These are phyloP conservation scores for Hibiscus syriacus DNA, from an alignment of 345 rosid genomes.

Conservation along the genomic window DNA sequence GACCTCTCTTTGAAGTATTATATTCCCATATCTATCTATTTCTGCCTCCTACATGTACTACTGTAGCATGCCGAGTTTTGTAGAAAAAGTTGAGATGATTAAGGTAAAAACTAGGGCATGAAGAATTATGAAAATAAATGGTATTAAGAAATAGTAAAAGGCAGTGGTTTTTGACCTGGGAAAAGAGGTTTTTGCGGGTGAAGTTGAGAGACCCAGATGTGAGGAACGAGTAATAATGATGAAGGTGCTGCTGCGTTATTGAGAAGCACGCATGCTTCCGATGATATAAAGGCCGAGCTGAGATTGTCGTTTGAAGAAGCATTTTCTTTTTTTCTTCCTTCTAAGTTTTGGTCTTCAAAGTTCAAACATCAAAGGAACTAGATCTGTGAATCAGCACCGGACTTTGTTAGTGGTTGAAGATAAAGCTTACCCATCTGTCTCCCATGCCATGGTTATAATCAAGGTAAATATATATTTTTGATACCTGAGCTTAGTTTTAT, in stretches of 20 bases:
- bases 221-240: constrained; percentile 10
- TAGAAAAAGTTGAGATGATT: background rate
- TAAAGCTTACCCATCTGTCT: background rate
- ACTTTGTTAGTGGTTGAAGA: constrained; percentile 18
- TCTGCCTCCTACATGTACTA: too few relatives aligned
- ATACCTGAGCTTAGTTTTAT: too few relatives aligned
- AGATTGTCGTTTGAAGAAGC: constrained; percentile 46
- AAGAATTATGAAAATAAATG: background rate
- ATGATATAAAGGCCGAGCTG: constrained; percentile 28
- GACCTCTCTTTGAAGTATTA: too few relatives aligned
- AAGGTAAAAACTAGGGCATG: background rate
- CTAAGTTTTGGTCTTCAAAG: background rate
- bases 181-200: constrained; percentile 23
- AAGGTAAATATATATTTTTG: too few relatives aligned
- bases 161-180: constrained; percentile 28
- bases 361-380: background rate
- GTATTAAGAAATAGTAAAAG: background rate
- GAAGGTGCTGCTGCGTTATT: constrained; percentile 7
- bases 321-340: constrained; percentile 15
- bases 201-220: constrained; percentile 23
- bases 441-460: too few relatives aligned
- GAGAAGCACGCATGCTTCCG: constrained; percentile 11
- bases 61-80: too few relatives aligned
- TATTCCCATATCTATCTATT: too few relatives aligned
- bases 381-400: background rate